Conservation (phyloP, 2,329 filamentous ascomycete species). For the Paracamarosporium sp. region DNA sequence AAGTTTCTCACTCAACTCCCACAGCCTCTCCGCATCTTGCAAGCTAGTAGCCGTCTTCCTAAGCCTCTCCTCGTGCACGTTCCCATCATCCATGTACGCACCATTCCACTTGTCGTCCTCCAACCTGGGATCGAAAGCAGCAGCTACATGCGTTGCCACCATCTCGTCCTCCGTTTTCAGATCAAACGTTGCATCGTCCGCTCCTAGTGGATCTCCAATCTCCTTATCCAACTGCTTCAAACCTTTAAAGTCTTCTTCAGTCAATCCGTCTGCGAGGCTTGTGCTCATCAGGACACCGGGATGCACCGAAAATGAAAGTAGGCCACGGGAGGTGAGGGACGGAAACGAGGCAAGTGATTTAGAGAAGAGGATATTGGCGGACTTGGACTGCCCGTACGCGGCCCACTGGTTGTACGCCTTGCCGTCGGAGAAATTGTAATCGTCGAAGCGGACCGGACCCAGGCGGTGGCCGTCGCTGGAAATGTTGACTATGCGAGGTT, state of each 20-base stretch:
- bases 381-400: constrained; percentile 61
- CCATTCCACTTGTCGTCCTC: constrained; percentile 26
- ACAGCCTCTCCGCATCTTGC: constrained; percentile 35
- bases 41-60: constrained; percentile 25
- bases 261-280: constrained; percentile 23
- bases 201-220: constrained; percentile 26
- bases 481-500: constrained; percentile 52
- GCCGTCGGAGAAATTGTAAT: constrained; percentile 51
- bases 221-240: constrained; percentile 23
- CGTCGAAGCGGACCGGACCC: constrained; percentile 51
- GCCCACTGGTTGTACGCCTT: constrained; percentile 50
- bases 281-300: constrained; percentile 36
- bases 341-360: constrained; percentile 26
- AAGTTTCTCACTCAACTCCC: constrained; percentile 41
- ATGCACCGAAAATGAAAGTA: constrained; percentile 38
- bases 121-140: constrained; percentile 37
- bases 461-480: constrained; percentile 49
- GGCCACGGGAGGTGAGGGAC: constrained; percentile 21
- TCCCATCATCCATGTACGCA: constrained; percentile 32
- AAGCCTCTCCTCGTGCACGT: constrained; percentile 23
- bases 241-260: constrained; percentile 26
- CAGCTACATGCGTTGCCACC: constrained; percentile 37
- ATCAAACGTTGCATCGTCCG: constrained; percentile 16
- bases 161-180: constrained; percentile 36
- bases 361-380: constrained; percentile 54